Conservation (phyloP, 768 basidiomycete genomes). For the Scleroderma bovista region DNA sequence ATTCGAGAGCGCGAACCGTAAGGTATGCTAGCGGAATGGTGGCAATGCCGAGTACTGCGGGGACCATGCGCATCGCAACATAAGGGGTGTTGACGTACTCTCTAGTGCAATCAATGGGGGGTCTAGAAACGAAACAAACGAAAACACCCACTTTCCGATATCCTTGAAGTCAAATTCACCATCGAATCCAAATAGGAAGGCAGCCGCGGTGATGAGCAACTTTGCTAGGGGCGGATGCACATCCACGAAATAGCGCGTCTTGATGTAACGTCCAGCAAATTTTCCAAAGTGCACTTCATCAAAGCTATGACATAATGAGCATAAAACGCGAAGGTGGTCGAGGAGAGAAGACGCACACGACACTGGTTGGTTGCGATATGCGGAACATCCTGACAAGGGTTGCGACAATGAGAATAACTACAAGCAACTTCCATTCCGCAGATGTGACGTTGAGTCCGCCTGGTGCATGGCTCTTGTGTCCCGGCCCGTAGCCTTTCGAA, state of each 20-base stretch:
- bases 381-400: constrained; percentile 79
- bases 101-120: constrained; percentile 35
- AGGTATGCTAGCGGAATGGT: constrained; percentile 90
- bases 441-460: constrained; percentile 62
- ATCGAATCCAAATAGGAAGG: constrained; percentile 80
- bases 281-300: constrained; percentile 99
- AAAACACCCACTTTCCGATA: constrained; percentile 77
- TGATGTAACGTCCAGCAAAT: constrained; percentile 92
- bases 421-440: constrained; percentile 75
- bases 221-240: constrained; percentile 98
- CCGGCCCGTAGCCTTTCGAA: constrained; percentile 55
- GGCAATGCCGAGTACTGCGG: constrained; percentile 81
- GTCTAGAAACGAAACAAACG: not conserved
- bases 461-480: constrained; percentile 39
- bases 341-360: constrained; percentile 62
- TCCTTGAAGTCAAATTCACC: constrained; percentile 97
- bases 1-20: constrained; percentile 88
- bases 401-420: constrained; percentile 63
- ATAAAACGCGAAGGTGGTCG: not conserved
- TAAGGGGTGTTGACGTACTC: constrained; percentile 86
- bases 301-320: constrained; percentile 51
- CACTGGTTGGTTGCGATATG: constrained; percentile 80
- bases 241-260: constrained; percentile 86
- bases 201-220: constrained; percentile 88
- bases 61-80: constrained; percentile 95